These are phyloP conservation scores for Cymodocea nodosa DNA, from an alignment of 116 monocot species.

Conservation along the genomic window DNA sequence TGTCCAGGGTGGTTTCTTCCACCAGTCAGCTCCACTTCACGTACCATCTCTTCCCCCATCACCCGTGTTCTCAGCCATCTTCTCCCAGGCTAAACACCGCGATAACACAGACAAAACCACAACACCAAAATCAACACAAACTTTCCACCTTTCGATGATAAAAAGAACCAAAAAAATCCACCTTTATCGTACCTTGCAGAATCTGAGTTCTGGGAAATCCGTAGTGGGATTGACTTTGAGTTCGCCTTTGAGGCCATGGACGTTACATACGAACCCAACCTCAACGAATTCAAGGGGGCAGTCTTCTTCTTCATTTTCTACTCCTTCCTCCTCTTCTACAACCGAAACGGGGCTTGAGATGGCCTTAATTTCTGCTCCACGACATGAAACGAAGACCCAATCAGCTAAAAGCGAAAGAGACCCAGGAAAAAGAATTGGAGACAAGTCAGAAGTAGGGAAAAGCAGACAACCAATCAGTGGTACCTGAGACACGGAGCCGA, in stretches of 20 bases:
- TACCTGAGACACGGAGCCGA: background rate
- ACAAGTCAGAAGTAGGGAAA: no score
- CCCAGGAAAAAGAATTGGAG: no score
- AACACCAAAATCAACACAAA: background rate
- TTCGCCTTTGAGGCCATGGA: conserved; percentile 77
- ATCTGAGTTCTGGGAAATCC: conserved; percentile 77
- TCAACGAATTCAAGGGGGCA: conserved; percentile 21
- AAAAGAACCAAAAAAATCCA: background rate
- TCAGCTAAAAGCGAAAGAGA: no score
- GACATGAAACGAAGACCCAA: no score
- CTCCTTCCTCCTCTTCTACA: conserved; percentile 4
- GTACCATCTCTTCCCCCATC: conserved; percentile 39
- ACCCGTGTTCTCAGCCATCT: conserved; percentile 68
- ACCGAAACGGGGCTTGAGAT: background rate
- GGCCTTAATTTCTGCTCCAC: background rate
- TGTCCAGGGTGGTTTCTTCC: conserved; percentile 66
- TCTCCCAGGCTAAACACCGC: conserved; percentile 47
- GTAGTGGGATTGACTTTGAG: conserved; percentile 57
- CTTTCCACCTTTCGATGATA: no score
- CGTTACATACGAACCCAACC: conserved; percentile 55
- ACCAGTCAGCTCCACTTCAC: conserved; percentile 41
- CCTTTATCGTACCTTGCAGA: conserved; percentile 30
- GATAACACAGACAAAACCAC: background rate
- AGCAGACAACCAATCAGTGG: background rate
- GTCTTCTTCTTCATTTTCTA: conserved; percentile 3